Base-by-base conservation (phyloP, 2,329 filamentous ascomycete species). In the Cladophialophora immunda region DNA sequence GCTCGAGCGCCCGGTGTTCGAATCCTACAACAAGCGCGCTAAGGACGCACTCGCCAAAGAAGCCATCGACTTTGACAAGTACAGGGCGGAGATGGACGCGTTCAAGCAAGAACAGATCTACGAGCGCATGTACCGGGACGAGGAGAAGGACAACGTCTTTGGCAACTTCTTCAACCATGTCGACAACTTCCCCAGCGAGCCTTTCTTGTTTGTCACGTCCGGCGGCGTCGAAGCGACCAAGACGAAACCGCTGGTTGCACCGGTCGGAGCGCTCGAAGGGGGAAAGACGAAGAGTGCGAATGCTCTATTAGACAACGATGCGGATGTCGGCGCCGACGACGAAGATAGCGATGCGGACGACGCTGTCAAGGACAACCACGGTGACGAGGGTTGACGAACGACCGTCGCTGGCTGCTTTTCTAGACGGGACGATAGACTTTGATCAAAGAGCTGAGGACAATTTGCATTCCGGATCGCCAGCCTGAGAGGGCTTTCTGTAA, bases 41-140 rank as follows among this genome's bases (percentile, higher is more conserved):
- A 85, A 85, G 7, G 83, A 84, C 38, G 86, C 87, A 62, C 85
- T 90, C 52, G 87, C 85, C 6, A 87, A 88, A 62, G 86, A 91
- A 58, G 84, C 86, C 27, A 89, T 99, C 65, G 89, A 93, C 73
- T 99, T 97, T 77, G 83, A 83, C 56, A 90, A 90, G 69, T 93
- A 90, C 74, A 88, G 94, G 67, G 86, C 89, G 56, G 86, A 92
- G 78, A 92, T 99, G 73, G 85, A 91, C 70, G 90, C 89, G 67
- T 99, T 99, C 81, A 98, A 98, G 82, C 89, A 97, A 76, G 82
- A 89, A 72, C 89, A 97, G 78, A 98, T 99, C 68, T 99, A 99
- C 77, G 88, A 92, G 74, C 86, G 92, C 27, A 97, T 98, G 72
- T 98, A 96, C 79, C 86, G 90, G 29, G 90, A 97, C 60, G 95